Evolutionary conservation across 495 filamentous ascomycete genomes (phyloP).

Genomic region (Hypoxylon lenormandii): DNA sequence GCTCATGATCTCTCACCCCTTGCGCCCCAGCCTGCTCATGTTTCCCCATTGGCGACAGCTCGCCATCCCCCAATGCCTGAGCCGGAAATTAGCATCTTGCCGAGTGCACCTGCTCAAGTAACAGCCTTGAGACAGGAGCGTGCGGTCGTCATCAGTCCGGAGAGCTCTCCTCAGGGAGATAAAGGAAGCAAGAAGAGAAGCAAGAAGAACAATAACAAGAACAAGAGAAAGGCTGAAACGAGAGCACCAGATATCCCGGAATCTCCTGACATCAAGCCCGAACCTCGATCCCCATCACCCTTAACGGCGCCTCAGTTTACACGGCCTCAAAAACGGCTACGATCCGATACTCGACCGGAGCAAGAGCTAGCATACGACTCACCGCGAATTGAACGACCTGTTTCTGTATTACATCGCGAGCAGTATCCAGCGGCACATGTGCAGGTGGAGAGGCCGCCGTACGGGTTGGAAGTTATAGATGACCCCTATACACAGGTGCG

Average conservation of each 20-base stretch:
- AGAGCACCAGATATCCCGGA: constrained; percentile 54
- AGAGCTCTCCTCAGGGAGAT: constrained; percentile 63
- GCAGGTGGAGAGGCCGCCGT: constrained; percentile 37
- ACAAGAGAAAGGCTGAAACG: constrained; percentile 62
- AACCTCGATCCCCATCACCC: constrained; percentile 85
- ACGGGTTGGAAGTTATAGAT: constrained; percentile 42
- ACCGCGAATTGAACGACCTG: constrained; percentile 50
- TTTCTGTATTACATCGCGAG: constrained; percentile 36
- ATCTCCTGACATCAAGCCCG: constrained; percentile 81
- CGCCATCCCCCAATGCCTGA: constrained; percentile 68
- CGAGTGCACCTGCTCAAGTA: constrained; percentile 62
- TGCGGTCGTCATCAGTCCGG: constrained; percentile 60
- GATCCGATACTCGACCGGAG: constrained; percentile 61
- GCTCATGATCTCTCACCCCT: constrained; percentile 72
- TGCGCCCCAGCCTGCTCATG: constrained; percentile 83
- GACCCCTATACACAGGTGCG: constrained; percentile 45
- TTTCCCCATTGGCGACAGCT: constrained; percentile 77
- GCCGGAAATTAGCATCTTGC: constrained; percentile 46
- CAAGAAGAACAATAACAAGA: constrained; percentile 59
- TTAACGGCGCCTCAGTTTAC: constrained; percentile 66
- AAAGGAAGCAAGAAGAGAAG: constrained; percentile 54
- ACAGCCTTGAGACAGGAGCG: constrained; percentile 61
- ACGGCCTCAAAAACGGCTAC: constrained; percentile 65
- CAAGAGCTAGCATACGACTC: constrained; percentile 59
- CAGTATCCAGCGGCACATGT: constrained; percentile 29